phyloP scores from a whole-genome alignment of 441 rosid genomes.

The Gossypium schwendimanii region DNA sequence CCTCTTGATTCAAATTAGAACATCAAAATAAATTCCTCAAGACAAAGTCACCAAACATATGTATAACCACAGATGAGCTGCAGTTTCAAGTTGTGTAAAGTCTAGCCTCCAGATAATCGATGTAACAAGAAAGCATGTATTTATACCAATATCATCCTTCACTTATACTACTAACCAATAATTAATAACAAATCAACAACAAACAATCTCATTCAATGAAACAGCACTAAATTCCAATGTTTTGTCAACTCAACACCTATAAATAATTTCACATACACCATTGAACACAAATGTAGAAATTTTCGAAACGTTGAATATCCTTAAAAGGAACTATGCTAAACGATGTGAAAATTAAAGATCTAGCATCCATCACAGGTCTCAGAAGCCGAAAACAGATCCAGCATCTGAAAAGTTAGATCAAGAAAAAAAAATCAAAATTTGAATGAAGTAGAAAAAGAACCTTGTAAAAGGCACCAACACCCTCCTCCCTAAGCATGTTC shows the following conservation, averaged over 20 bases:
- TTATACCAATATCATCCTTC: not conserved
- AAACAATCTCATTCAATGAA: not conserved
- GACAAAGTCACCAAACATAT: not conserved
- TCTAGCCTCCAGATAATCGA: not conserved
- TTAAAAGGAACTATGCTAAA: not conserved
- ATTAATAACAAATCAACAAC: not conserved
- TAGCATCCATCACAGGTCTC: not conserved
- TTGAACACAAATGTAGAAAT: not conserved
- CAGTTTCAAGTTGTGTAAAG: not conserved
- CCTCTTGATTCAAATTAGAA: not conserved
- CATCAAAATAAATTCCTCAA: not conserved
- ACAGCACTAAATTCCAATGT: slow-evolving; percentile 1
- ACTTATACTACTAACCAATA: not conserved
- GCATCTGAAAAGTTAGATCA: slow-evolving; percentile 2
- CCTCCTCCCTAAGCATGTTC: slow-evolving; percentile 86
- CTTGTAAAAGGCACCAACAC: slow-evolving; percentile 85
- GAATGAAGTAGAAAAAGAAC: slow-evolving; percentile 23
- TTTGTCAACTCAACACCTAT: not conserved
- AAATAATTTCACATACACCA: not conserved
- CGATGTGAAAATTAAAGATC: not conserved
- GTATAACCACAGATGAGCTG: not conserved
- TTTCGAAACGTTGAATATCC: not conserved
- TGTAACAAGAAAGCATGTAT: not conserved
- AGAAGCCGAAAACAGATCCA: not conserved
- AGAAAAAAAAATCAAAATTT: not conserved